Conservation (phyloP, 2,329 filamentous ascomycete genomes). For the Cercospora canescens region DNA sequence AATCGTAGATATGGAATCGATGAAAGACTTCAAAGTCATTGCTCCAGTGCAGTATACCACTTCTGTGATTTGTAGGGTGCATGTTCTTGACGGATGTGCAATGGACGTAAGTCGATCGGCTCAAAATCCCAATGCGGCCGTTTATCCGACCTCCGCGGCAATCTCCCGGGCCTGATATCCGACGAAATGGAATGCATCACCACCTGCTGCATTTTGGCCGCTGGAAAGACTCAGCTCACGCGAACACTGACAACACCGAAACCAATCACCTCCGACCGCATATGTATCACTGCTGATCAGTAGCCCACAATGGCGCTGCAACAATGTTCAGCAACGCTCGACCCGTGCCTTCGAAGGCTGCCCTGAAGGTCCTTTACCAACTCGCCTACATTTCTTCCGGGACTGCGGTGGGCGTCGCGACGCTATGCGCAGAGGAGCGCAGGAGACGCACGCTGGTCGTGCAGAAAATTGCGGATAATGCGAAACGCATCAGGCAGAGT, state of each 20-base stretch:
- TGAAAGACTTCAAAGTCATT: no score
- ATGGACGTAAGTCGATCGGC: not conserved
- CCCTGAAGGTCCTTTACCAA: slow-evolving; percentile 38
- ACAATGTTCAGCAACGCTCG: slow-evolving; percentile 34
- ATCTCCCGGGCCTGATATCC: not conserved
- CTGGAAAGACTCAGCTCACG: not conserved
- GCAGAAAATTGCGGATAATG: slow-evolving; percentile 39
- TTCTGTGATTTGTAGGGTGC: no score
- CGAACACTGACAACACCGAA: not conserved
- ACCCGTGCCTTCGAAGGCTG: slow-evolving; percentile 38
- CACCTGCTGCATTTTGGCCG: not conserved
- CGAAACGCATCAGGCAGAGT: slow-evolving; percentile 33
- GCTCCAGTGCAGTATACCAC: no score
- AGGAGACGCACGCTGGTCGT: slow-evolving; percentile 35
- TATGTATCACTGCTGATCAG: slow-evolving; percentile 21
- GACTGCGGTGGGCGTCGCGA: slow-evolving; percentile 36
- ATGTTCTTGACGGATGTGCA: no score
- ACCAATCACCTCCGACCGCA: not conserved
- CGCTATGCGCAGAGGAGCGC: slow-evolving; percentile 39
- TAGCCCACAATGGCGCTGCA: slow-evolving; percentile 30
- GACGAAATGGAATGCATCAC: slow-evolving; percentile 2
- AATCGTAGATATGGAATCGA: no score
- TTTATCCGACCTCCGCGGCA: not conserved
- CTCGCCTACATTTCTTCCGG: slow-evolving; percentile 42
- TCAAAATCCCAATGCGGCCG: not conserved